phyloP scores from a whole-genome alignment of 2,329 filamentous ascomycete species.

The Leptodontidium sp. region DNA sequence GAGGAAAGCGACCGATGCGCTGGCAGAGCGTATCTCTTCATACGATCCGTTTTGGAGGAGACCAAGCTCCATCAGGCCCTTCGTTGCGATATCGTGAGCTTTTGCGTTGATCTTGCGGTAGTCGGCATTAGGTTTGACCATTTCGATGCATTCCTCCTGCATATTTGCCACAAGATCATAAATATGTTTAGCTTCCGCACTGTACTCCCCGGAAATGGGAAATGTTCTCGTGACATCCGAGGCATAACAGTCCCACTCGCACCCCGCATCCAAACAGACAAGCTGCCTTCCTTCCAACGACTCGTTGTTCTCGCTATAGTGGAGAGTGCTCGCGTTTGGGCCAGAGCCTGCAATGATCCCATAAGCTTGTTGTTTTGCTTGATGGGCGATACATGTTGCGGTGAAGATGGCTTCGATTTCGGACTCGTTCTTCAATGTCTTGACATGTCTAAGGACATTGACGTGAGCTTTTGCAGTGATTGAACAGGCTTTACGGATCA shows the following conservation, averaged over 20 bases:
- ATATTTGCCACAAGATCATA: conserved; percentile 82
- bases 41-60: conserved; percentile 71
- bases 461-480: conserved; percentile 82
- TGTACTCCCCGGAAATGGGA: conserved; percentile 76
- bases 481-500: conserved; percentile 82
- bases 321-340: conserved; percentile 81
- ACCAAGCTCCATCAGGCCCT: conserved; percentile 74
- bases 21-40: conserved; percentile 60
- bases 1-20: conserved; percentile 69
- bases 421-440: conserved; percentile 75
- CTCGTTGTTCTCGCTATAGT: conserved; percentile 85
- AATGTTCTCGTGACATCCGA: conserved; percentile 91
- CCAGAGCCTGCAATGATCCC: conserved; percentile 88
- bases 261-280: conserved; percentile 86
- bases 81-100: conserved; percentile 76
- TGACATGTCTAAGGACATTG: conserved; percentile 71
- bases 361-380: conserved; percentile 83
- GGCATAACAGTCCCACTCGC: conserved; percentile 86
- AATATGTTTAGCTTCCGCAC: conserved; percentile 72
- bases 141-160: conserved; percentile 77
- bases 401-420: conserved; percentile 84
- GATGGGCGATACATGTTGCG: conserved; percentile 73
- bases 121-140: conserved; percentile 71
- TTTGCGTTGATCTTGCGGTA: conserved; percentile 78
- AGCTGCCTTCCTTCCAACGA: conserved; percentile 74